Percentiles rank a stretch among this genome's conserved stretches.
These are phyloP conservation scores for Zasmidium citrigriseum DNA, from an alignment of 2,329 filamentous ascomycete genomes.

Conservation along the genomic window DNA sequence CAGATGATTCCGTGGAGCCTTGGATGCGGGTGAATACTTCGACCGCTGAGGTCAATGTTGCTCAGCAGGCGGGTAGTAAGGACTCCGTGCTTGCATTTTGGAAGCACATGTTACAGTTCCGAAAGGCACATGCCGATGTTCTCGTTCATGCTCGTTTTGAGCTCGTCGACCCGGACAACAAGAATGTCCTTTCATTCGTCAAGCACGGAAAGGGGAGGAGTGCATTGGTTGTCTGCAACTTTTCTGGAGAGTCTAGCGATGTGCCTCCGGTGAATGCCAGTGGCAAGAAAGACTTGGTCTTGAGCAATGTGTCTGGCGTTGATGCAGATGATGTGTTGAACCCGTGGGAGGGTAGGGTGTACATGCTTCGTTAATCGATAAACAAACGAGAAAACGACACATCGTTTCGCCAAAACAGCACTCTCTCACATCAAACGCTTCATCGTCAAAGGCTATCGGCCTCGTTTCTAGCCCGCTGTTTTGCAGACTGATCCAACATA, in stretches of 20 bases:
- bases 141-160: slow-evolving; percentile 28
- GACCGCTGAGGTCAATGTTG: slow-evolving; percentile 10
- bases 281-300: slow-evolving; percentile 3
- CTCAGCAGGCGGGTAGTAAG: slow-evolving; percentile 47
- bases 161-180: slow-evolving; percentile 17
- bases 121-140: slow-evolving; percentile 21
- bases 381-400: too few species aligned
- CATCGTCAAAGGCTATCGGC: too few species aligned
- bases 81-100: slow-evolving; percentile 62
- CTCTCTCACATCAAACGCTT: too few species aligned
- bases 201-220: slow-evolving; percentile 6
- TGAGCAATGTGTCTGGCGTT: slow-evolving; percentile 4
- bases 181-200: slow-evolving; percentile 18
- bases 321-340: slow-evolving; percentile 1
- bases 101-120: slow-evolving; percentile 37
- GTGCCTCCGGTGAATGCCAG: neutral
- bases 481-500: too few species aligned
- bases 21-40: slow-evolving; percentile 20
- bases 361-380: neutral
- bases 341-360: slow-evolving; percentile 15
- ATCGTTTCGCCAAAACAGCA: too few species aligned
- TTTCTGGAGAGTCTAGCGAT: neutral
- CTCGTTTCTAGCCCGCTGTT: too few species aligned
- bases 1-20: slow-evolving; percentile 27
- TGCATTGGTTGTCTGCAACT: slow-evolving; percentile 11